A percentile compares a stretch with the other conserved stretches of the same genome.
phyloP scores from a whole-genome alignment of 148 eudicot species.

The Heliamphora exappendiculata region DNA sequence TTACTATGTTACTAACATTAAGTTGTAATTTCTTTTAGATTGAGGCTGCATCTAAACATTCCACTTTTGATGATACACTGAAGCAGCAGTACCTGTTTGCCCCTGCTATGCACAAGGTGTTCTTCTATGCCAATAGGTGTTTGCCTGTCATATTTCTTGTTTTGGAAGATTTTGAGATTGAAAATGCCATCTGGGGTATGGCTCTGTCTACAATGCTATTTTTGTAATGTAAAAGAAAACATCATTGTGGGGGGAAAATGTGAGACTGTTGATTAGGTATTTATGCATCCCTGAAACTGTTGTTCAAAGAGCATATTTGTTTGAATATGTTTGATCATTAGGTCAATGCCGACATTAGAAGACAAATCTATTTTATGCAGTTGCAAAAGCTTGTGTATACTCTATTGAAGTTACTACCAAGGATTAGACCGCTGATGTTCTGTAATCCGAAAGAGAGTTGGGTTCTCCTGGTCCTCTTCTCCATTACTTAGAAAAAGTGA shows the following conservation, averaged over 20 bases:
- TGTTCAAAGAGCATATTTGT: too few species aligned
- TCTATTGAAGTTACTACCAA: background rate
- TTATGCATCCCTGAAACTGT: too few species aligned
- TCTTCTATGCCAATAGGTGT: background rate
- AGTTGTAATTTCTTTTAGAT: constrained; percentile 36
- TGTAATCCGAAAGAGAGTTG: too few species aligned
- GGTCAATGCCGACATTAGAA: background rate
- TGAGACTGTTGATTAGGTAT: too few species aligned
- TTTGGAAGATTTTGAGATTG: background rate
- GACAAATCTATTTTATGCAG: background rate
- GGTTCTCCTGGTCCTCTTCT: too few species aligned
- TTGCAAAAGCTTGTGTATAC: background rate
- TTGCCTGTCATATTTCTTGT: background rate
- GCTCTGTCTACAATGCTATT: background rate
- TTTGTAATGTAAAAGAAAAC: too few species aligned
- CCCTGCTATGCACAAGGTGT: constrained; percentile 79
- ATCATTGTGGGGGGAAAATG: too few species aligned
- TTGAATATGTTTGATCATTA: background rate
- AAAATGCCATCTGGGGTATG: background rate
- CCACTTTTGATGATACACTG: constrained; percentile 77
- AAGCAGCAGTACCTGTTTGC: constrained; percentile 66
- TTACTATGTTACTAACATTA: background rate
- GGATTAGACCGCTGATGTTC: background rate
- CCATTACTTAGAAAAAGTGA: too few species aligned
- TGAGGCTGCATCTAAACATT: constrained; percentile 69